Evolutionary conservation across 225 moss, liverwort and hornwort genomes (phyloP), one percentile per base, ranked within the genome.

Genomic region (Climacium dendroides): DNA sequence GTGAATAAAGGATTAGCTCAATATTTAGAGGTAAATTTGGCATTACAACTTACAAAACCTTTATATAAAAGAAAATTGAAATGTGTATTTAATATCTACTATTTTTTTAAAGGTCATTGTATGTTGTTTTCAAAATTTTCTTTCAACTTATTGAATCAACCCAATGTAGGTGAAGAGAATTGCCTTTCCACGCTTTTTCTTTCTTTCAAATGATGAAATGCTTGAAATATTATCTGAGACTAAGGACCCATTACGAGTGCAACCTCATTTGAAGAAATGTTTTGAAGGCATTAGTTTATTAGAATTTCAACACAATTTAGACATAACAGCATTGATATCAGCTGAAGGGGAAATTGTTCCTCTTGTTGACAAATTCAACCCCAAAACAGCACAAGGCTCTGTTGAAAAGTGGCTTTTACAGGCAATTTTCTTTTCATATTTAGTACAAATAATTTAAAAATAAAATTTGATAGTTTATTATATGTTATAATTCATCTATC

Each of bases 21-120:
- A 77, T 77, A 77, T 54, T n/a, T 77, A 54, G 77, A 77, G 77
- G 77, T 77, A 77, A 54, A 15, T 9, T 77, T n/a, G 24, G 1
- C 5, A 54, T 24, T 15, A 10, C 4, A 24, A 14, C 1, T 24
- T 9, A 15, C 1, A 23, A 2, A 35, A 35, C 3, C 34, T 22
- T 14, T 4, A 3, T 15, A 13, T 50, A 20, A 32, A 45, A 12
- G 0, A 7, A 11, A 19, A 18, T 11, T 48, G 0, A 26, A 10
- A 20, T 34, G 3, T 52, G 1, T 22, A 0, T 48, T 30, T 4
- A 12, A 50, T 50, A 34, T 34, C 13, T 35, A 75, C 1, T 50
- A 12, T 1, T 13, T 34, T 74, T 41, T 34, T 32, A 1, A 74
- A 34, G 13, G 20, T 34, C 50, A 19, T 11, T 74, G 8, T 1